These are phyloP conservation scores for Sporormia fimetaria DNA, from an alignment of 495 filamentous ascomycete genomes.

Conservation along the genomic window DNA sequence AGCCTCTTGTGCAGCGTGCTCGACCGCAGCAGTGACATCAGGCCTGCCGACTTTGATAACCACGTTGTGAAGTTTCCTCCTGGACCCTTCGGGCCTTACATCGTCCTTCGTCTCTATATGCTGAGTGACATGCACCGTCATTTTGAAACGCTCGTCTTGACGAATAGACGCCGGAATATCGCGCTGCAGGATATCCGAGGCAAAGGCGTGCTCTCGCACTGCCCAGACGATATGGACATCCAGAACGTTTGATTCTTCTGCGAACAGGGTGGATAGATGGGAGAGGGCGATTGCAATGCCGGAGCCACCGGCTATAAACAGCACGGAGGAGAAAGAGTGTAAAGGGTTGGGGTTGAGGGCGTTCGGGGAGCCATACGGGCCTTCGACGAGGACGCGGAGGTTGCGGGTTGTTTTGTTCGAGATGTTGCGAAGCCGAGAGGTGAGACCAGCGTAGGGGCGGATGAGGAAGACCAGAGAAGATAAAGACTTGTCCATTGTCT, in stretches of 20 bases:
- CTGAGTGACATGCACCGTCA: slow-evolving; percentile 5
- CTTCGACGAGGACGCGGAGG: slow-evolving; percentile 41
- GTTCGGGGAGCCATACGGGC: slow-evolving; percentile 53
- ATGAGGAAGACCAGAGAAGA: slow-evolving; percentile 35
- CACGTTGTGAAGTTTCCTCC: not conserved
- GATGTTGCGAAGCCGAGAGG: slow-evolving; percentile 35
- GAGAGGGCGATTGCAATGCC: slow-evolving; percentile 47
- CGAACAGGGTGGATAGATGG: slow-evolving; percentile 39
- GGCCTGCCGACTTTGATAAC: slow-evolving; percentile 5
- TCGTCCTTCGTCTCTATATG: slow-evolving; percentile 5
- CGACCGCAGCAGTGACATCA: slow-evolving; percentile 1
- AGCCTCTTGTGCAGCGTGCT: not conserved
- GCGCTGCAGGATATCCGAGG: not conserved
- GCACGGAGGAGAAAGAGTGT: slow-evolving; percentile 40
- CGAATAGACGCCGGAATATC: slow-evolving; percentile 1
- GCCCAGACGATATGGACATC: slow-evolving; percentile 15
- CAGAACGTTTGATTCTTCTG: not conserved
- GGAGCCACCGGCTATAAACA: slow-evolving; percentile 50
- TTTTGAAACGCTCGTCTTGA: slow-evolving; percentile 7
- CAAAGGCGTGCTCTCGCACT: slow-evolving; percentile 10
- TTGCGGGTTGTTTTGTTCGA: slow-evolving; percentile 26
- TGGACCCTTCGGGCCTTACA: not conserved
- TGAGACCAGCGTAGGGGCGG: slow-evolving; percentile 42
- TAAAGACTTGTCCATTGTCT: not conserved
- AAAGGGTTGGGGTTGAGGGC: slow-evolving; percentile 38